Percentiles rank a stretch among this genome's conserved stretches.
Evolutionary conservation across 2,329 filamentous ascomycete species (phyloP).

Genomic region (Cercospora sesami): DNA sequence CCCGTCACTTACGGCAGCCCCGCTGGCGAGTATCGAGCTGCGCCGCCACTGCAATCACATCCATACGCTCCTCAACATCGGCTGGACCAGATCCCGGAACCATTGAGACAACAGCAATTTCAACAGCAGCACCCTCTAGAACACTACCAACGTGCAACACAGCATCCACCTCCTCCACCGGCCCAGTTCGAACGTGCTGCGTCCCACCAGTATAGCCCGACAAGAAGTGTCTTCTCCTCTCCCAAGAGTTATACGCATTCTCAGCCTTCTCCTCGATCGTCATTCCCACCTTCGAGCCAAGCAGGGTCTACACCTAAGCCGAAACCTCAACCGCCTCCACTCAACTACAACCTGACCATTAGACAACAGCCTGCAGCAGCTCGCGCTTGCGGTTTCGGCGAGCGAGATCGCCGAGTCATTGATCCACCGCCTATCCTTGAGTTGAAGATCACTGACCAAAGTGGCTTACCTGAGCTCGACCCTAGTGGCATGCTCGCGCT

Average conservation of each 20-base stretch:
- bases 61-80: conserved; percentile 17
- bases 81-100: conserved; percentile 21
- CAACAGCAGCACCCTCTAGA: conserved; percentile 14
- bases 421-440: conserved; percentile 83
- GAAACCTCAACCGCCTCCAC: conserved; percentile 29
- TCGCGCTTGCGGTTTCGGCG: conserved; percentile 78
- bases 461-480: conserved; percentile 58
- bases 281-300: conserved; percentile 19
- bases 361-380: conserved; percentile 78
- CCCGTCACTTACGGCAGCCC: conserved; percentile 13
- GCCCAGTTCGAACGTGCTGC: conserved; percentile 6
- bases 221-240: conserved; percentile 27
- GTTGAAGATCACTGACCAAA: conserved; percentile 63
- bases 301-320: conserved; percentile 10
- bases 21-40: conserved; percentile 22
- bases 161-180: conserved; percentile 18
- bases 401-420: conserved; percentile 76
- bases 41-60: conserved; percentile 32
- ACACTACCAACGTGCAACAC: conserved; percentile 14
- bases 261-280: conserved; percentile 31
- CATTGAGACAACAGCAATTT: conserved; percentile 16
- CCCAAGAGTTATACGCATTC: conserved; percentile 30
- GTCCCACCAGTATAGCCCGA: conserved; percentile 22
- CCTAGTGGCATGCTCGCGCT: conserved; percentile 62
- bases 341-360: conserved; percentile 57